Base-by-base conservation (phyloP, 2,329 filamentous ascomycete genomes). In the Rhexocercosporidium sp. region DNA sequence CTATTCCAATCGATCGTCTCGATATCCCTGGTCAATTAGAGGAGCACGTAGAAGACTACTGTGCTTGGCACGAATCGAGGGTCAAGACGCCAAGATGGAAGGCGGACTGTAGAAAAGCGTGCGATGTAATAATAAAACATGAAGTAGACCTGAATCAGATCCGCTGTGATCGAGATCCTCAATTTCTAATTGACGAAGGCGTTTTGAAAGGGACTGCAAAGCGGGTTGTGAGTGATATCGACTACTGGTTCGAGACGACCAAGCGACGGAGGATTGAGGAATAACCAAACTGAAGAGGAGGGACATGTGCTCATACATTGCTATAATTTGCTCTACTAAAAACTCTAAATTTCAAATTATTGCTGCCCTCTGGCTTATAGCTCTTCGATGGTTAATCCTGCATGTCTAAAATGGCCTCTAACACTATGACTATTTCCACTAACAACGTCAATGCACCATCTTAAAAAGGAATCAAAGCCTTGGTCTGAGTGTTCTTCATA, bases 181-280 rank as follows among this genome's bases (percentile, higher is more conserved):
- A 69, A 25, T 79, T 79, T 65, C 77, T 77, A 59, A 70, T 76
- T 60, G 63, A 73, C 39, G 69, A 69, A 54, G 76, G 74, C 3
- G 68, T 80, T 41, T 77, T 75, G 65, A 69, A 64, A 29, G 75
- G 77, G 27, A 61, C 74, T 71, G 75, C 76, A 18, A 64, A 71
- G 20, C 72, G 74, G 34, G 75, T 78, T 66, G 71, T 78, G 22
- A 64, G 66, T 59, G 76, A 79, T 64, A 79, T 80, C 59, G 49
- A 70, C 25, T 29, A 66, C 25, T 75, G 65, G 72, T 64, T 70
- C 20, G 56, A 72, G 56, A n/a, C 54, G 44, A 53, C 20, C 8
- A 70, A 71, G 44, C 47, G 64, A 60, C 31, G n/a, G 39, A 60
- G 62, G 62, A 67, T 41, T 64, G 63, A 67, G 49, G 51, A 68